Evolutionary conservation across 345 rosid species (phyloP).

Genomic region (Eucalyptus curtisii): DNA sequence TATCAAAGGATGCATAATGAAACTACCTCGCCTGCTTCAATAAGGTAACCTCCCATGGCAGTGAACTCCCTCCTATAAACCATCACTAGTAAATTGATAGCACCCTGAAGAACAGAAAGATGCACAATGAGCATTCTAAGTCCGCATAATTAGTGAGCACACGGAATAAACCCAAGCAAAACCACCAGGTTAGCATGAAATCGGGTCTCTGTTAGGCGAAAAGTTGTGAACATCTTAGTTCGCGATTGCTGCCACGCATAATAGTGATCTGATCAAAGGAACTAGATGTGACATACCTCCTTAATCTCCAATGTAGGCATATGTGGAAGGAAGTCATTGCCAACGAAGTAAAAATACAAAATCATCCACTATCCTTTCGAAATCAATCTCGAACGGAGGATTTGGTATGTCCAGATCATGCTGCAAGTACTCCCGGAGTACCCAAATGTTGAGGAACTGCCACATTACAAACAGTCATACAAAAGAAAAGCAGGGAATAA

Average conservation of each 20-base stretch:
- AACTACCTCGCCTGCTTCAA: constrained; percentile 93
- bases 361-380: constrained; percentile 88
- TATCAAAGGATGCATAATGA: not conserved
- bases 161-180: not conserved
- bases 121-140: not conserved
- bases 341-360: constrained; percentile 92
- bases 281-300: constrained; percentile 41
- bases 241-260: not conserved
- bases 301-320: constrained; percentile 98
- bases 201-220: not conserved
- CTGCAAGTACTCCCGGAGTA: constrained; percentile 83
- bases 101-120: constrained; percentile 54
- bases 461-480: not conserved
- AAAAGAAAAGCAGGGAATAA: not conserved
- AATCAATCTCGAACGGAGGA: constrained; percentile 70
- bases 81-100: constrained; percentile 84
- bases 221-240: not conserved
- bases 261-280: not conserved
- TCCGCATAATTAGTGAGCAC: not conserved
- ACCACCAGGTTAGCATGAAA: not conserved
- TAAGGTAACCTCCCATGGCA: constrained; percentile 92
- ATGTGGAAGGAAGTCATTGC: constrained; percentile 97
- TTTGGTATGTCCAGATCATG: constrained; percentile 73
- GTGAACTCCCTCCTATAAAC: constrained; percentile 80
- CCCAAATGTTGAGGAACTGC: constrained; percentile 93